phyloP scores from a whole-genome alignment of 2,329 filamentous ascomycete genomes.

The Didymella sp. region DNA sequence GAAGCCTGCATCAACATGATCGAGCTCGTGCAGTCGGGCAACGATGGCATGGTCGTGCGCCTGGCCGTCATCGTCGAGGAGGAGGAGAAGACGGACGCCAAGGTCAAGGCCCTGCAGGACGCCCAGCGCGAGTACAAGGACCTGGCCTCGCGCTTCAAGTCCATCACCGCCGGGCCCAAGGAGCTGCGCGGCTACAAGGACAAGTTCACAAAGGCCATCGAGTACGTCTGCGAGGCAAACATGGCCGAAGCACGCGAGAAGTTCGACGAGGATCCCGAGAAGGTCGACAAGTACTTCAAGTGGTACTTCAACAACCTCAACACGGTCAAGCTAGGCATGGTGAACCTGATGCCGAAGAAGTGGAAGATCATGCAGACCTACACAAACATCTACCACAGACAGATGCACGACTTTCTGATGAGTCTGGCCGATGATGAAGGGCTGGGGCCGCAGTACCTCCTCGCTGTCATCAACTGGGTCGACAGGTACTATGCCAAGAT shows the following conservation, averaged over 20 bases:
- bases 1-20: slow-evolving; percentile 90
- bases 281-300: slow-evolving; percentile 84
- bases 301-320: slow-evolving; percentile 99
- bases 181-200: slow-evolving; percentile 95
- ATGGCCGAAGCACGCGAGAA: slow-evolving; percentile 74
- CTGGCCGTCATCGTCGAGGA: slow-evolving; percentile 92
- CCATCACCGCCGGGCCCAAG: slow-evolving; percentile 91
- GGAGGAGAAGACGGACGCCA: slow-evolving; percentile 95
- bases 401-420: slow-evolving; percentile 95
- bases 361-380: slow-evolving; percentile 96
- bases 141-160: slow-evolving; percentile 90
- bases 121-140: slow-evolving; percentile 96
- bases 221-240: slow-evolving; percentile 73
- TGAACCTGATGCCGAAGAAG: slow-evolving; percentile 88
- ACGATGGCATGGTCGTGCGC: slow-evolving; percentile 87
- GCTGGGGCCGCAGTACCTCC: slow-evolving; percentile 82
- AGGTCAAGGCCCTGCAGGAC: slow-evolving; percentile 88
- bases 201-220: slow-evolving; percentile 85
- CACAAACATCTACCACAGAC: slow-evolving; percentile 84
- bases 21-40: slow-evolving; percentile 82
- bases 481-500: slow-evolving; percentile 97
- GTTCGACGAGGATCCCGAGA: slow-evolving; percentile 83
- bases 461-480: slow-evolving; percentile 93
- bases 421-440: slow-evolving; percentile 82
- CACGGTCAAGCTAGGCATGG: slow-evolving; percentile 92